Evolutionary conservation across 805 yeast genomes (phyloP).

Genomic region (Yamadazyma paraphyllophila): DNA sequence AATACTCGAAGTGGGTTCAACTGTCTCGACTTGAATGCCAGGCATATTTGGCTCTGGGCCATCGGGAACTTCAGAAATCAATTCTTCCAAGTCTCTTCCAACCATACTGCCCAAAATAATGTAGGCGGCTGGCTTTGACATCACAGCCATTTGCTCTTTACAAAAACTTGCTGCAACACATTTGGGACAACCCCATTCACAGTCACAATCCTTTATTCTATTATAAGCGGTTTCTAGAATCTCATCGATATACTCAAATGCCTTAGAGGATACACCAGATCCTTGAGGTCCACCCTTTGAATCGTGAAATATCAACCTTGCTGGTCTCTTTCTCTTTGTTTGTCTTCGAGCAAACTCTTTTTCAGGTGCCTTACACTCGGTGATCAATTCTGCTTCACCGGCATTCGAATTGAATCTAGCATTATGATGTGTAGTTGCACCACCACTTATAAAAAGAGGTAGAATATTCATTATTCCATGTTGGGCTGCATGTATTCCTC

Average conservation of each 20-base stretch:
- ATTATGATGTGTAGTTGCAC: conserved; percentile 48
- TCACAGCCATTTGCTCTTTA: conserved; percentile 74
- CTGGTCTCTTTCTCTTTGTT: conserved; percentile 75
- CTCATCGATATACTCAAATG: conserved; percentile 73
- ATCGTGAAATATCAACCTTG: conserved; percentile 81
- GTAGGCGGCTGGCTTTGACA: conserved; percentile 83
- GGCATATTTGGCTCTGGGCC: conserved; percentile 84
- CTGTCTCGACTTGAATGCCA: conserved; percentile 62
- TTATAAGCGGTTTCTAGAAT: conserved; percentile 59
- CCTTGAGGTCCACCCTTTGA: conserved; percentile 79
- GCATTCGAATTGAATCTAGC: conserved; percentile 26
- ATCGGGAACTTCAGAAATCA: conserved; percentile 46
- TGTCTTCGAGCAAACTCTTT: conserved; percentile 85
- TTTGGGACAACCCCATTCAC: conserved; percentile 78
- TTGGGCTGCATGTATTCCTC: conserved; percentile 95
- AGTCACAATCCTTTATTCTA: conserved; percentile 61
- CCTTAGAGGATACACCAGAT: conserved; percentile 74
- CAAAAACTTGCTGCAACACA: conserved; percentile 87
- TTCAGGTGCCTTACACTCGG: conserved; percentile 97
- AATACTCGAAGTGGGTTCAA: conserved; percentile 49
- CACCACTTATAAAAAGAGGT: conserved; percentile 70
- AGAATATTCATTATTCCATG: conserved; percentile 82
- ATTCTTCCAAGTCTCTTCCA: conserved; percentile 49
- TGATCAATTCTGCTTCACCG: conserved; percentile 61
- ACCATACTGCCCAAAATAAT: conserved; percentile 62